phyloP scores from a whole-genome alignment of 345 rosid species.

The Boechera retrofracta region DNA sequence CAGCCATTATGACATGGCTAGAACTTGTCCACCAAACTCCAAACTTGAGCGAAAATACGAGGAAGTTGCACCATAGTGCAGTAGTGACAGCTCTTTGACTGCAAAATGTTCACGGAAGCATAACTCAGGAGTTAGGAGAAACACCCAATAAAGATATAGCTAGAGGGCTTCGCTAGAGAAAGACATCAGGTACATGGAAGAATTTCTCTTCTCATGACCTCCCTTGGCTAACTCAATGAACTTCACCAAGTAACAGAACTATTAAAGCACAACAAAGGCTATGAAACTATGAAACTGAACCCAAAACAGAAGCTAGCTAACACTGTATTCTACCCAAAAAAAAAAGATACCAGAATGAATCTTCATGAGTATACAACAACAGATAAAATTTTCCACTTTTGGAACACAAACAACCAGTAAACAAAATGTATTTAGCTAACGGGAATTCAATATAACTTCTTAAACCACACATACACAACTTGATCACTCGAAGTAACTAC shows the following conservation, averaged over 20 bases:
- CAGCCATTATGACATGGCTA: slow-evolving; percentile 98
- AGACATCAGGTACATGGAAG: not conserved
- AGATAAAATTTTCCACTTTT: not conserved
- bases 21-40: slow-evolving; percentile 90
- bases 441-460: not conserved
- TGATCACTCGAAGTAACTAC: not conserved
- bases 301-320: slow-evolving; percentile 11
- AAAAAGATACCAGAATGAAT: not conserved
- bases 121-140: slow-evolving; percentile 20
- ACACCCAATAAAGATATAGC: slow-evolving; percentile 9
- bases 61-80: slow-evolving; percentile 97
- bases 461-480: not conserved
- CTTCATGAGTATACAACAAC: slow-evolving; percentile 15
- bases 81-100: slow-evolving; percentile 98
- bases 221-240: not conserved
- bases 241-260: not conserved
- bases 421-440: not conserved
- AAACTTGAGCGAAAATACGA: slow-evolving; percentile 93
- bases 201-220: slow-evolving; percentile 1
- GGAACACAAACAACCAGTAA: slow-evolving; percentile 5
- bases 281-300: slow-evolving; percentile 24
- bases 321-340: not conserved
- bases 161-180: not conserved
- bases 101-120: slow-evolving; percentile 38
- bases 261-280: not conserved